Evolutionary conservation across 352 stramenopile species (phyloP), one percentile per base, ranked within the genome.

Genomic region (Globisporangium recalcitrans): DNA sequence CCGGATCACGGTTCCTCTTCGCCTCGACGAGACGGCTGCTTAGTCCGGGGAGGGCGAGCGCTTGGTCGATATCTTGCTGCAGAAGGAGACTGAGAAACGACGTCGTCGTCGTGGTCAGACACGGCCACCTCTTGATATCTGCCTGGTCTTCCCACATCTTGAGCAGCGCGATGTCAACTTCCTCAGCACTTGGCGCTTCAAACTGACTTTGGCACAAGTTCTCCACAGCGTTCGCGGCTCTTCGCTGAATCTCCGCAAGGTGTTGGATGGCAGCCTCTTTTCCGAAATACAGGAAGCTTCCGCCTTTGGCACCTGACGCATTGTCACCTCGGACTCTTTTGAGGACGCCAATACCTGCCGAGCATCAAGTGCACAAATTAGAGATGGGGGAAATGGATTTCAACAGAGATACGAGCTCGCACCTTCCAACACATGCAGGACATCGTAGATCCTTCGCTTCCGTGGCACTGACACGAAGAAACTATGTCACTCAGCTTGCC

Each of bases 381-480:
- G 38, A 44, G 10, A 13, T 46, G 7, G 9, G 19, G 7, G 26
- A 31, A 3, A 9, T 5, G 9, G 29, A 44, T 4, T 24, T 31
- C 0, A 22, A 27, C n/a, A 49, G 5, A 53, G 26, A 26, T 21
- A 42, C 7, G 21, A 27, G 14, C 5, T 9, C n/a, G n/a, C 66
- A 88, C 82, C 82, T 89, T 92, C 82, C 16, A 92, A 60, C 3
- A 92, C 82, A 48, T 92, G 81, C 22, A 92, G 64, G 10, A 90
- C 82, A 56, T 92, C 82, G 56, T 92, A 92, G 9, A 89, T 83
- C 4, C 82, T 68, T 53, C 82, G 74, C 55, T 92, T 92, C 38
- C 79, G 69, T 34, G 78, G 72, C 34, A 87, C 82, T 91, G 51
- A 31, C 55, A 10, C 36, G 32, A 67, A 60, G 11, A 16, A 36